Base-by-base conservation (phyloP, 2,329 filamentous ascomycete species). In the Ceratocystis albifundus region DNA sequence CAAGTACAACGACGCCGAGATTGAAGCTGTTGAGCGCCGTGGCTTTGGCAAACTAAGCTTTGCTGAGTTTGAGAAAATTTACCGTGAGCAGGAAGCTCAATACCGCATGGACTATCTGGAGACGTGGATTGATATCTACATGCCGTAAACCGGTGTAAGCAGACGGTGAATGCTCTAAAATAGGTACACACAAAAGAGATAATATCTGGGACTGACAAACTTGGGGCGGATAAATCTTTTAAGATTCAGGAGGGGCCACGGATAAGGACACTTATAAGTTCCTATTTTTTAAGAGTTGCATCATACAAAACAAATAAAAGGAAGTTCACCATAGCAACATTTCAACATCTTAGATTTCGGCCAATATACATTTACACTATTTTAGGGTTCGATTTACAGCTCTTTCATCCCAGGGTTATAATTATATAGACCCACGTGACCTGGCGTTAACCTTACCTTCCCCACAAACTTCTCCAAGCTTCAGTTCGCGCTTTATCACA, bases 111-210 rank as follows among this genome's bases (percentile, higher is more conserved):
- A 89, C 70, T 93, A 96, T 75, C 80, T 96, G 61, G 89, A 89
- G 68, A 89, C 85, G 71, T 97, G 93, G 93, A 89, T 96, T 75
- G 92, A 96, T 73, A 86, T 87, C 73, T 88, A 84, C 74, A 86
- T 88, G 70, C 84, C 84, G 15, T 84, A 79, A 74, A 25, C 36
- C 30, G 57, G 12, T 15, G n/a, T 30, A 8, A 15, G 17, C 3
- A 22, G 25, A 3, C 4, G 22, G 53, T 2, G 17, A 30, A n/a
- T 57, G 25, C 12, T 41, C 36, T 12, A 28, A 44, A 44, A 62
- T 45, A 20, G 45, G 15, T n/a, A 28, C 28, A 62, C 46, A 36
- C 28, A 36, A 53, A n/a, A 48, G 53, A 64, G 30, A 32, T 17
- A 41, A 41, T 4, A 41, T 41, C 10, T 41, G 36, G 15, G 36